Conservation (phyloP, 768 basidiomycete genomes). For the Suillus brevipes region DNA sequence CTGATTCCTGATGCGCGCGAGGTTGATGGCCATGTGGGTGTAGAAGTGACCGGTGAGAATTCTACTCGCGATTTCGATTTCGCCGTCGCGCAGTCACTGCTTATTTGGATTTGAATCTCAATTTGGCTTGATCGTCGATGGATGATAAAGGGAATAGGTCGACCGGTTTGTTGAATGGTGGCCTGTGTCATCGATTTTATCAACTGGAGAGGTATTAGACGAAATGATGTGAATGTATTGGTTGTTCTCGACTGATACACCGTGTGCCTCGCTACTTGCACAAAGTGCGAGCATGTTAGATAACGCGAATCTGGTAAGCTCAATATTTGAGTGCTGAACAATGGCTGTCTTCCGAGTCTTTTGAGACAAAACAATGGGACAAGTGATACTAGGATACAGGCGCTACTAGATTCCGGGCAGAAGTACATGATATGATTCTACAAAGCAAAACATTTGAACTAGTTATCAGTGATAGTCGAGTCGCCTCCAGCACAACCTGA, state of each 20-base stretch:
- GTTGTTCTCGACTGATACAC: neutral
- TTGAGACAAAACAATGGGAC: no score
- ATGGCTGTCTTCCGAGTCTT: no score
- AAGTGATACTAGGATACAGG: no score
- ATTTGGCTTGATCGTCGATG: neutral
- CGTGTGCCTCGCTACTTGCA: neutral
- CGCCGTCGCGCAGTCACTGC: neutral
- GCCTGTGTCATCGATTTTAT: no score
- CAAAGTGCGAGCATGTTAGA: neutral
- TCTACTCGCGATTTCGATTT: no score
- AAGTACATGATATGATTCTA: no score
- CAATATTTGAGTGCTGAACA: neutral
- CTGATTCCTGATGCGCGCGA: neutral
- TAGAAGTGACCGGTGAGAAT: neutral
- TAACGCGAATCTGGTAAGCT: neutral
- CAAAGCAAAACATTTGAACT: no score
- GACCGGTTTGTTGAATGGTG: no score
- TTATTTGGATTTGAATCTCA: neutral
- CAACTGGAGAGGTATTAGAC: no score
- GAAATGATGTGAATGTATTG: neutral
- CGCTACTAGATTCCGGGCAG: no score
- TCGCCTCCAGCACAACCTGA: no score
- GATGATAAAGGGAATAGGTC: neutral
- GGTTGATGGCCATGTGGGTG: neutral
- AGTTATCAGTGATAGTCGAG: no score